Evolutionary conservation across 495 filamentous ascomycete genomes (phyloP), one percentile per base, ranked within the genome.

Genomic region (Amorphotheca resinae): DNA sequence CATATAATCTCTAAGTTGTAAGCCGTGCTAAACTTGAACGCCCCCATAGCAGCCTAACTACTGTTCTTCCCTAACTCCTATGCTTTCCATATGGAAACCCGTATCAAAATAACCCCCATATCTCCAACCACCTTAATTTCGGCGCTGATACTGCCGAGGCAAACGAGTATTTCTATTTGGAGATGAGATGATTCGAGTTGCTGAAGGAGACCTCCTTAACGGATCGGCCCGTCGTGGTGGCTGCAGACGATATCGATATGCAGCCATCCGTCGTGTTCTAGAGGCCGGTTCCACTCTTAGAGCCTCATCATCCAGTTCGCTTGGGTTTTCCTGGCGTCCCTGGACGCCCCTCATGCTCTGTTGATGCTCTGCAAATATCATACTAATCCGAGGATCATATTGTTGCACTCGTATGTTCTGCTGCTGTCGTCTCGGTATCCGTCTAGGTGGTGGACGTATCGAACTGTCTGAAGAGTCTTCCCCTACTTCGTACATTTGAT

Each of bases 321-420:
- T 37, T 15, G 41, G 44, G 1, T 38, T 40, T 32, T 21, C 26
- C 8, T 31, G 39, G 18, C 30, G 30, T 11, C 18, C 16, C 38
- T 37, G 22, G n/a, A 22, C 14, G 14, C 38, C 47, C 33, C 33
- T 34, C 20, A 49, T 18, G 15, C 26, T 46, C 17, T 46, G 45
- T 34, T 49, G 54, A 25, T 56, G 50, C 22, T 46, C 44, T 25
- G 51, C 48, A 42, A 57, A 52, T 9, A 57, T 49, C 39, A 34
- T 35, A 23, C 48, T 52, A 35, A 54, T 57, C 16, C 51, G 38
- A 20, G 42, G 48, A 30, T 54, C 45, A 38, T 54, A 54, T n/a
- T 51, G 41, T 14, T 35, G 42, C 9, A 26, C 33, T 21, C 47
- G 42, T 9, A 36, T 6, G 15, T 38, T 38, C 17, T 20, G 8